phyloP scores from a whole-genome alignment of 75 land plant species.

The Cunninghamia lanceolata region DNA sequence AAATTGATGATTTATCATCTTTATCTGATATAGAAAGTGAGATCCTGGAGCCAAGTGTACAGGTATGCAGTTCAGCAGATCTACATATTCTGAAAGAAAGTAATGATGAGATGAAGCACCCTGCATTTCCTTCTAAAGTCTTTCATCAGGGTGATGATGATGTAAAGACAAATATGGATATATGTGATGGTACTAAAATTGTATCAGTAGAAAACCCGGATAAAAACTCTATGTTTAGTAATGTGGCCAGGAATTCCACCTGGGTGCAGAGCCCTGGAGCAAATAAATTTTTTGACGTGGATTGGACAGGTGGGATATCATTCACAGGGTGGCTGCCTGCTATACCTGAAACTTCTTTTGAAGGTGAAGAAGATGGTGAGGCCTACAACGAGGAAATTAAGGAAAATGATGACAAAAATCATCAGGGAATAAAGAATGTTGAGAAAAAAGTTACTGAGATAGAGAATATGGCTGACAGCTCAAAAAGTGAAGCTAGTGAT shows the following conservation, averaged over 20 bases:
- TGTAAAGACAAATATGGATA: neutral
- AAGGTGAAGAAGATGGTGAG: slow-evolving; percentile 10
- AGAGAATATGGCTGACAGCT: neutral
- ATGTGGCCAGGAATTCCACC: neutral
- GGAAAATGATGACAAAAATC: slow-evolving; percentile 13
- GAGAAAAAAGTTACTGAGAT: neutral
- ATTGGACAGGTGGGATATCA: slow-evolving; percentile 11
- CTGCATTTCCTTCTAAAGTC: neutral
- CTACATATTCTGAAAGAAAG: slow-evolving; percentile 6
- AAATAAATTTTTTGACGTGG: slow-evolving; percentile 6
- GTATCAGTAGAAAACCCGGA: neutral
- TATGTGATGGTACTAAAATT: neutral
- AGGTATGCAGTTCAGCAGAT: slow-evolving; percentile 16
- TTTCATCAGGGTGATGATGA: neutral
- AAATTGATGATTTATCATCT: slow-evolving; percentile 10
- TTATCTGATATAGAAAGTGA: slow-evolving; percentile 11
- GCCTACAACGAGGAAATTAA: slow-evolving; percentile 16
- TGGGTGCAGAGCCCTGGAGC: slow-evolving; percentile 5
- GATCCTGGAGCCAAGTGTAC: neutral
- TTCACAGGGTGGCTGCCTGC: slow-evolving; percentile 39
- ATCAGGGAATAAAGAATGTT: neutral
- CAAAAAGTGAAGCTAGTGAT: neutral
- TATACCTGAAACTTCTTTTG: slow-evolving; percentile 25
- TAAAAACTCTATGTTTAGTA: neutral
- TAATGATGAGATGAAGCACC: neutral